Base-by-base conservation (phyloP, 1,284 basidiomycete genomes). In the Earliella scabrosa region DNA sequence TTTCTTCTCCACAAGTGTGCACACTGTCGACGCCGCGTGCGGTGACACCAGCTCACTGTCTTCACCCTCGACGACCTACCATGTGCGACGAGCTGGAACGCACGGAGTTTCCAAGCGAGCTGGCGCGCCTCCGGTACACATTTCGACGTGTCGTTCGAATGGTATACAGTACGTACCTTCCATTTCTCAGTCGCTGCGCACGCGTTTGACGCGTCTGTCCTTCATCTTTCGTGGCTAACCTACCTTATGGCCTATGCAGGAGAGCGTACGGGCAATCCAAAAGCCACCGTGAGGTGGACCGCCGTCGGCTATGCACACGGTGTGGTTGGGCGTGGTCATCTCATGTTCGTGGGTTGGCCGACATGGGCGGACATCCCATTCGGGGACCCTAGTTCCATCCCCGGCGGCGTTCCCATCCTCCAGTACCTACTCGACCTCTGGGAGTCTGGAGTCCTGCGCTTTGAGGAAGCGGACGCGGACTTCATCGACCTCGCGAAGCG, bases 401-500 rank as follows among this genome's bases (percentile, higher is more conserved):
- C 46, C n/a, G 46, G 46, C n/a, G 46, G 46, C 24, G 14, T 26
- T 31, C 46, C 21, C 35, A 26, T 38, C 46, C 32, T 48, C 13
- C 7, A 31, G 13, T 31, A 31, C 29, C 34, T n/a, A 16, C 46
- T 23, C 34, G 24, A 24, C 35, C 29, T 31, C 14, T 48, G 46
- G 46, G 26, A 26, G 7, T 16, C 34, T 3, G 46, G 46, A 11
- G 38, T 48, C 35, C 13, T 48, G 14, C 46, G 46, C 14, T 48
- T 48, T 23, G 35, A 38, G 46, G 31, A 31, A 1, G 46, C 46
- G 35, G 38, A 32, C 7, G 41, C 34, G 3, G 34, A 35, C 1
- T 27, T 36, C 24, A 45, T 45, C 34, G 50, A 51, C 50, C 50
- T 51, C 41, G 50, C 50, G 2, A 23, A 29, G n/a, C 40, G 50